Percentiles rank a stretch among this genome's conserved stretches.
Evolutionary conservation across 768 basidiomycete genomes (phyloP).

Genomic region (Kwoniella pini): DNA sequence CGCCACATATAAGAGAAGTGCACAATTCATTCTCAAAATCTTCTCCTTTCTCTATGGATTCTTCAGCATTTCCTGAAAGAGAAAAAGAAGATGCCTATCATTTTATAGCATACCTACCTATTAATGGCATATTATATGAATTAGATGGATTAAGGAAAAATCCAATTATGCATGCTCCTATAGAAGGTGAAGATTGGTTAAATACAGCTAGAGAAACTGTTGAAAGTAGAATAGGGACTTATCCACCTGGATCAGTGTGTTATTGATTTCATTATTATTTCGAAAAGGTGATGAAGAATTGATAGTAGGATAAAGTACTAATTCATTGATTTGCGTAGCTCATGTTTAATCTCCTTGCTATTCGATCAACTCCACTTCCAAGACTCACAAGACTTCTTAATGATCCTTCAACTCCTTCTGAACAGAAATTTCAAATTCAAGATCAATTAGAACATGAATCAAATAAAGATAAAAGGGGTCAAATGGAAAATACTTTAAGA

Average conservation of each 20-base stretch:
- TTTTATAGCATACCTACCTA: slow-evolving; percentile 89
- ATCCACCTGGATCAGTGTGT: slow-evolving; percentile 81
- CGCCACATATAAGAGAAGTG: slow-evolving; percentile 58
- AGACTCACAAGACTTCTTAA: slow-evolving; percentile 65
- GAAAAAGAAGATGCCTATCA: slow-evolving; percentile 84
- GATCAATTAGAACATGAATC: slow-evolving; percentile 44
- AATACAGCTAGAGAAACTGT: slow-evolving; percentile 80
- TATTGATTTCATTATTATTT: too few species aligned
- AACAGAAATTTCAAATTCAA: slow-evolving; percentile 20
- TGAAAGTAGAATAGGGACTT: slow-evolving; percentile 82
- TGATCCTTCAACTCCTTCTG: slow-evolving; percentile 37
- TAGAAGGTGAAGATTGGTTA: slow-evolving; percentile 76
- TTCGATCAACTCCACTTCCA: slow-evolving; percentile 79
- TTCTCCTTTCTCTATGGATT: slow-evolving; percentile 78
- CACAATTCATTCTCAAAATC: slow-evolving; percentile 95
- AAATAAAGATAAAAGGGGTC: slow-evolving; percentile 34
- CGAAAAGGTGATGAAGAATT: too few species aligned
- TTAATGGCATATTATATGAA: slow-evolving; percentile 82
- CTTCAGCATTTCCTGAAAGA: slow-evolving; percentile 66
- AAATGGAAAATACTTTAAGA: slow-evolving; percentile 46
- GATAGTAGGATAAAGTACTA: too few species aligned
- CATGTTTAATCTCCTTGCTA: slow-evolving; percentile 86
- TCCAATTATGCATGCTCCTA: slow-evolving; percentile 76
- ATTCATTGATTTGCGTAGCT: slow-evolving; percentile 67
- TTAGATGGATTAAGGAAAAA: slow-evolving; percentile 82